Evolutionary conservation across 2,329 filamentous ascomycete genomes (phyloP).

Genomic region (Colletotrichum plurivorum): DNA sequence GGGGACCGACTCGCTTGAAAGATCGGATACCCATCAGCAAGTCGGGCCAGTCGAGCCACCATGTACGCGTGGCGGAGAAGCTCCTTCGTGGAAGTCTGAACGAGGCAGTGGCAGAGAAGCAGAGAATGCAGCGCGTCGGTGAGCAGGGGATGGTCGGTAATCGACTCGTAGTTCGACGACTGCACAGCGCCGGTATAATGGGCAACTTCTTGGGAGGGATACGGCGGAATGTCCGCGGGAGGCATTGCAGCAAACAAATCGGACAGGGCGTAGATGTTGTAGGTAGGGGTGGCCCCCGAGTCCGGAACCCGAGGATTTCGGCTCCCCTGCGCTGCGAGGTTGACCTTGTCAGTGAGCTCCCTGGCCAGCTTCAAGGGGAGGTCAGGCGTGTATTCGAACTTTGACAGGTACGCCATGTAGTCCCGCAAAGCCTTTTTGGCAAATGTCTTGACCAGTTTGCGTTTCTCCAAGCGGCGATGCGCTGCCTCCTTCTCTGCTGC

Average conservation of each 20-base stretch:
- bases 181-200: conserved; percentile 50
- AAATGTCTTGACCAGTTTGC: conserved; percentile 79
- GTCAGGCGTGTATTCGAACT: conserved; percentile 85
- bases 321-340: conserved; percentile 65
- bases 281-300: conserved; percentile 44
- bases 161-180: conserved; percentile 65
- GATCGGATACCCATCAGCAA: conserved; percentile 85
- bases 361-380: conserved; percentile 72
- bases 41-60: conserved; percentile 80
- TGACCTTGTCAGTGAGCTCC: conserved; percentile 70
- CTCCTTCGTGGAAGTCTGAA: conserved; percentile 84
- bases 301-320: conserved; percentile 53
- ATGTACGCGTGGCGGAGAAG: conserved; percentile 85
- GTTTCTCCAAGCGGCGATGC: conserved; percentile 56
- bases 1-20: conserved; percentile 81
- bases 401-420: conserved; percentile 78
- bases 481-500: conserved; percentile 63
- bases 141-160: conserved; percentile 86
- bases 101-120: conserved; percentile 82
- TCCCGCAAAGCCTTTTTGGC: conserved; percentile 84
- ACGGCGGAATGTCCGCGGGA: conserved; percentile 76
- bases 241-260: conserved; percentile 80
- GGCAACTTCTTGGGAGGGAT: conserved; percentile 65
- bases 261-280: conserved; percentile 63
- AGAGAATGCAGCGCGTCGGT: conserved; percentile 84